A percentile compares a stretch with the other conserved stretches of the same genome.
Evolutionary conservation across 257 asterid species (phyloP).

Genomic region (Echites panduratus): DNA sequence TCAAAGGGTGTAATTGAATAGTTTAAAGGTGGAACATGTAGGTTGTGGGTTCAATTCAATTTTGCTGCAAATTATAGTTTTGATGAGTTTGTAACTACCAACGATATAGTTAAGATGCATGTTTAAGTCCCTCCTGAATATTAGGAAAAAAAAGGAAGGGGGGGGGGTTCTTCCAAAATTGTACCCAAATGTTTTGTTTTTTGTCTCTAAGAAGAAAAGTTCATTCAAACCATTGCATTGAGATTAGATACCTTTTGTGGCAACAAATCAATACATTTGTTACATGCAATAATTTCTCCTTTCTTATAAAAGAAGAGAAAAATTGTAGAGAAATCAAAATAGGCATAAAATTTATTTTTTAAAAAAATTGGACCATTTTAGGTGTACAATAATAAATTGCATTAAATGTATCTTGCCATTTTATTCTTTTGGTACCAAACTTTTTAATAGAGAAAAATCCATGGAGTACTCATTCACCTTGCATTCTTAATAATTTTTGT

Average conservation of each 20-base stretch:
- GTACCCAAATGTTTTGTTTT: background rate
- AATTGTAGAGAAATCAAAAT: background rate
- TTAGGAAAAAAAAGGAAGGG: too few species aligned
- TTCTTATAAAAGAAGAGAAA: background rate
- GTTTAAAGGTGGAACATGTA: too few species aligned
- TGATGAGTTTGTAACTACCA: too few species aligned
- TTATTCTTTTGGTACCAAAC: background rate
- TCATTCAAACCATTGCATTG: background rate
- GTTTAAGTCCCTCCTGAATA: too few species aligned
- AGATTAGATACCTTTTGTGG: background rate
- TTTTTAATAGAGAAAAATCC: background rate
- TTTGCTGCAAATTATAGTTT: too few species aligned
- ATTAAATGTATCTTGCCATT: constrained; percentile 1
- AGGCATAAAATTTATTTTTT: background rate
- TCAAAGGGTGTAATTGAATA: too few species aligned
- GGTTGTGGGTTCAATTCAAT: too few species aligned
- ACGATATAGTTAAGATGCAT: too few species aligned
- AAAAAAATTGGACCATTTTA: background rate
- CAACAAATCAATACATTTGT: background rate
- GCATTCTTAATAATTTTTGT: too few species aligned
- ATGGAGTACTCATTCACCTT: too few species aligned
- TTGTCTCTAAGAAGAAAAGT: background rate
- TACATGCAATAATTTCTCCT: background rate
- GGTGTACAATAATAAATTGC: background rate
- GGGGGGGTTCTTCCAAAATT: background rate